phyloP scores from a whole-genome alignment of 2,329 filamentous ascomycete genomes.

The Diplodia mutila region DNA sequence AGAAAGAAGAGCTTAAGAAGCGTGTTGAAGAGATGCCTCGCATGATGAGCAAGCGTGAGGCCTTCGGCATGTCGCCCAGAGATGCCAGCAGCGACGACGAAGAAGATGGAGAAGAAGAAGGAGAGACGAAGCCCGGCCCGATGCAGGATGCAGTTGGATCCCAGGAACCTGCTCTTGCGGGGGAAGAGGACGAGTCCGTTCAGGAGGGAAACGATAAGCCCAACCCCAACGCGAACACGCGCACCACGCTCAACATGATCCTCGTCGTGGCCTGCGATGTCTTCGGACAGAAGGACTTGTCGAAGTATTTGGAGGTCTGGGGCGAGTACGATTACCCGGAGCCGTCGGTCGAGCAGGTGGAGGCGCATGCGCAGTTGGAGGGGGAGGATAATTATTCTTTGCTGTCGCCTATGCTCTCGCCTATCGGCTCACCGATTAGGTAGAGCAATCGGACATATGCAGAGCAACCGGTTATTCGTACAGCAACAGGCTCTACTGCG shows the following conservation, averaged over 20 bases:
- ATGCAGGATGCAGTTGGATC: neutral
- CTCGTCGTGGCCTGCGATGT: constrained; percentile 84
- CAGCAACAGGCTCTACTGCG: neutral
- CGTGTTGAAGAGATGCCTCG: neutral
- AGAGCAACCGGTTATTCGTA: neutral
- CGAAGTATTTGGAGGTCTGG: constrained; percentile 70
- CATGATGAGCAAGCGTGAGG: neutral
- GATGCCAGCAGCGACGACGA: constrained; percentile 45
- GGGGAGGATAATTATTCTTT: neutral
- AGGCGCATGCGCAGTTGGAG: neutral
- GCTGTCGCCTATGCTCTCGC: neutral
- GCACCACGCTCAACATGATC: constrained; percentile 88
- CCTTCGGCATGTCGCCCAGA: neutral
- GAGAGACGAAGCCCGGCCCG: neutral
- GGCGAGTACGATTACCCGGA: constrained; percentile 3
- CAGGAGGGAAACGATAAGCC: neutral
- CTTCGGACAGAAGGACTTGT: constrained; percentile 85
- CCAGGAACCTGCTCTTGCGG: neutral
- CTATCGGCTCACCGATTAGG: neutral
- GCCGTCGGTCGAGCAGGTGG: neutral
- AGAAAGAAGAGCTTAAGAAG: neutral
- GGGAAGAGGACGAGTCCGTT: neutral
- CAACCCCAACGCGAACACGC: constrained; percentile 39
- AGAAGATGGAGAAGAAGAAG: constrained; percentile 55
- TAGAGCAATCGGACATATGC: neutral